Conservation (phyloP, 2,329 filamentous ascomycete species). For the Aspergillus terreus region DNA sequence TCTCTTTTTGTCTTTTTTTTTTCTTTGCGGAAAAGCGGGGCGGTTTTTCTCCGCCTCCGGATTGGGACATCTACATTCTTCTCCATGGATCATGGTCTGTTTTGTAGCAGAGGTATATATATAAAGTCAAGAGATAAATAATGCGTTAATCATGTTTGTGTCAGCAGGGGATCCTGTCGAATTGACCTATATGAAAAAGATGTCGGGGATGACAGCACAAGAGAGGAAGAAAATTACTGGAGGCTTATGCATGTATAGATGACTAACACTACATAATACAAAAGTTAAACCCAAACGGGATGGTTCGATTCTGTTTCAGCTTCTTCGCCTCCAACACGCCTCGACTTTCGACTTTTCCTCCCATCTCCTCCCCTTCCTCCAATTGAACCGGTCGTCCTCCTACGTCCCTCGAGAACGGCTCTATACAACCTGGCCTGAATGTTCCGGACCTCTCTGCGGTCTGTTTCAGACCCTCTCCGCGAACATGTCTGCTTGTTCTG, state of each 20-base stretch:
- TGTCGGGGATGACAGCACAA: no score
- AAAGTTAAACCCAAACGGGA: no score
- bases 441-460: conserved; percentile 36
- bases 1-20: conserved; percentile 3
- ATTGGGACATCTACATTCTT: conserved; percentile 8
- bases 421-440: conserved; percentile 23
- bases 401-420: not conserved
- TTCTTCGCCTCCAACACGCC: conserved; percentile 1
- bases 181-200: no score
- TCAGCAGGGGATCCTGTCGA: no score
- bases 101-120: no score
- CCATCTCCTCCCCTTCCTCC: not conserved
- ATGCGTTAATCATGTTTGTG: no score
- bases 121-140: no score
- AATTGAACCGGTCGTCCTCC: not conserved
- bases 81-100: not conserved
- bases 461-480: conserved; percentile 32
- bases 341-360: not conserved
- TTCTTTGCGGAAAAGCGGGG: conserved; percentile 15
- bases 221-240: no score
- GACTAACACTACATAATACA: no score
- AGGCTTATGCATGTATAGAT: no score
- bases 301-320: not conserved
- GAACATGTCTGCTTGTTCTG: conserved; percentile 36
- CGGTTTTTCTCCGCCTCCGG: conserved; percentile 17